These are phyloP conservation scores for Talaromyces verruculosus DNA, from an alignment of 2,329 filamentous ascomycete species.

Conservation along the genomic window DNA sequence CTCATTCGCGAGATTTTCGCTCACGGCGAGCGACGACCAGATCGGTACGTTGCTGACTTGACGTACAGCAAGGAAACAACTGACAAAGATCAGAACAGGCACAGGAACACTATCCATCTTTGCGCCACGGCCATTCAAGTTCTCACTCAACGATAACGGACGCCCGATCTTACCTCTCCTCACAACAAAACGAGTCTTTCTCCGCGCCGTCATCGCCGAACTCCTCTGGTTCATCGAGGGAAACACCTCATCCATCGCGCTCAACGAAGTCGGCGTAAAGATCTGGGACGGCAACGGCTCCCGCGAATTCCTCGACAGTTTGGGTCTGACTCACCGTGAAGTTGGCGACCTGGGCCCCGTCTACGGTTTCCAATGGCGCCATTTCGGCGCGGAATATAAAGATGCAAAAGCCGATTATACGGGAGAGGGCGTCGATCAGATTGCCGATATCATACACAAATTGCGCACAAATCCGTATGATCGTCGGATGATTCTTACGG, in stretches of 20 bases:
- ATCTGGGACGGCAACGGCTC: slow-evolving; percentile 99
- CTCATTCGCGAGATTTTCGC: slow-evolving; percentile 82
- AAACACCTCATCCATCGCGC: slow-evolving; percentile 72
- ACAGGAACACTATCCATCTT: slow-evolving; percentile 91
- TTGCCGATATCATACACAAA: slow-evolving; percentile 86
- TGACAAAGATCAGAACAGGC: slow-evolving; percentile 64
- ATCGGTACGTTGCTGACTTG: slow-evolving; percentile 57
- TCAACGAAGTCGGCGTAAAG: slow-evolving; percentile 79
- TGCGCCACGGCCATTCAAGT: slow-evolving; percentile 81
- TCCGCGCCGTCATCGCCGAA: slow-evolving; percentile 84
- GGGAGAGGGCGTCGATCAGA: slow-evolving; percentile 87
- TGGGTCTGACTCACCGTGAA: slow-evolving; percentile 77
- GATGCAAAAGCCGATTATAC: slow-evolving; percentile 78
- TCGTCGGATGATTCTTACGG: slow-evolving; percentile 81
- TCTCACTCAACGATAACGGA: slow-evolving; percentile 60
- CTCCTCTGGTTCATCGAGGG: slow-evolving; percentile 94
- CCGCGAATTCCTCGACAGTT: slow-evolving; percentile 81
- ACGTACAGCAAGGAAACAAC: neutral
- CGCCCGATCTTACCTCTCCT: slow-evolving; percentile 80
- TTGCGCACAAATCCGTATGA: slow-evolving; percentile 82
- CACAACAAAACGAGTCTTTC: slow-evolving; percentile 95
- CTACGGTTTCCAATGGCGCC: slow-evolving; percentile 98
- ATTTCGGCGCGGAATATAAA: slow-evolving; percentile 89
- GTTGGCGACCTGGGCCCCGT: slow-evolving; percentile 91
- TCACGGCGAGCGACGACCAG: slow-evolving; percentile 81